Evolutionary conservation across 2,329 filamentous ascomycete species (phyloP), one percentile per base, ranked within the genome.

Genomic region (Ilyonectria robusta): DNA sequence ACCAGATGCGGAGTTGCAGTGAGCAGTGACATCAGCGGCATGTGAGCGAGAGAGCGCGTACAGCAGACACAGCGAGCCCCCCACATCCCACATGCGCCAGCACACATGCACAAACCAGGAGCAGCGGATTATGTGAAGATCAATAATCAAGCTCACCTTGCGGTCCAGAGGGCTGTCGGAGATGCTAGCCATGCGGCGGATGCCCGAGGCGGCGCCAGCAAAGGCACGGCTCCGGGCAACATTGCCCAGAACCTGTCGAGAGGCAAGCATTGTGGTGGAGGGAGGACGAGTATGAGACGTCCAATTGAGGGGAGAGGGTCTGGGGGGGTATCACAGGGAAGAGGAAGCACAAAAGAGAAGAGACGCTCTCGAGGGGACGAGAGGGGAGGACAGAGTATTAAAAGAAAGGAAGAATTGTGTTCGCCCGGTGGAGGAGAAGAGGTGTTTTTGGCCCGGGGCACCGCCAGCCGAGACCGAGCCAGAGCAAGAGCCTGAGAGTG

Each of bases 131-230:
- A 58, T 37, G 40, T 50, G 19, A 10, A 53, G 51, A 54, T 19
- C 26, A 55, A 19, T 8, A 59, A 35, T 40, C 11, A 42, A 57
- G 74, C 85, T 73, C 80, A 89, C 96, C 92, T 98, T 97, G 86
- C 91, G 91, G 86, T 95, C 93, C 76, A 99, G 91, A 77, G 94
- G 90, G 80, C 91, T 91, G 84, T 97, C 94, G 78, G 90, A 88
- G 79, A 94, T 92, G 77, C 95, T 97, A 72, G 95, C 95, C 87
- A 98, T 91, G 77, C 91, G 87, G 76, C 91, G 88, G 78, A 91
- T 81, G 80, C 88, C 85, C 78, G 91, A 83, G 87, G 90, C 84
- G 82, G 84, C 84, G 77, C 84, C 81, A 76, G 80, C 80, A 69
- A 85, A 77, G 80, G 84, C 85, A 78, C 90, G 87, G 84, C 85